Percentiles rank a stretch among this genome's conserved stretches.
These are phyloP conservation scores for Gastrodia elata DNA, from an alignment of 106 monocot species.

Conservation along the genomic window DNA sequence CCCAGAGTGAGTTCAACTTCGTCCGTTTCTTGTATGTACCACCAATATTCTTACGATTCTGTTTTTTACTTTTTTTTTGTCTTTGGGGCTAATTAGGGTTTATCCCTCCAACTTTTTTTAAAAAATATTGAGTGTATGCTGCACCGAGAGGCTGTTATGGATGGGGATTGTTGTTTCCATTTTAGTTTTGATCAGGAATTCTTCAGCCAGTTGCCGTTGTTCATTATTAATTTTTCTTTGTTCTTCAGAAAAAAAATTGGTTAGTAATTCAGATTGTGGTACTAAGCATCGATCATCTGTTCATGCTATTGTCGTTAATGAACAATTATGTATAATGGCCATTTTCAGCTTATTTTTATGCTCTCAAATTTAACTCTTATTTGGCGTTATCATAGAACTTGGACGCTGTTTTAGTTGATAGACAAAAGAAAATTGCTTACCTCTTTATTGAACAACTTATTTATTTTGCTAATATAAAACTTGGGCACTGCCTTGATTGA, in stretches of 20 bases:
- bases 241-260: background rate
- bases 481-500: background rate
- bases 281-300: background rate
- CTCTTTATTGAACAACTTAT: too few relatives aligned
- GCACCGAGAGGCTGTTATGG: background rate
- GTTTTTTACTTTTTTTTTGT: too few relatives aligned
- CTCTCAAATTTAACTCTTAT: background rate
- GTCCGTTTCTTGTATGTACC: background rate
- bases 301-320: background rate
- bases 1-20: slow-evolving; percentile 1
- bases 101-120: background rate
- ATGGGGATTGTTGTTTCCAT: background rate
- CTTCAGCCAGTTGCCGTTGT: background rate
- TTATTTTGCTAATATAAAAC: too few relatives aligned
- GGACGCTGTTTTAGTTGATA: background rate
- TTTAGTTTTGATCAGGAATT: background rate
- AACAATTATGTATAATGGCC: background rate
- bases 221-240: background rate
- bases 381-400: background rate
- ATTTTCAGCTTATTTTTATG: background rate
- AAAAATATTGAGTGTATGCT: background rate
- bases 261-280: background rate
- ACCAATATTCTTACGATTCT: background rate
- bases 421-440: background rate
- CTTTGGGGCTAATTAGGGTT: background rate